Evolutionary conservation across 2,329 filamentous ascomycete genomes (phyloP).

Genomic region (Colletotrichum viniferum): DNA sequence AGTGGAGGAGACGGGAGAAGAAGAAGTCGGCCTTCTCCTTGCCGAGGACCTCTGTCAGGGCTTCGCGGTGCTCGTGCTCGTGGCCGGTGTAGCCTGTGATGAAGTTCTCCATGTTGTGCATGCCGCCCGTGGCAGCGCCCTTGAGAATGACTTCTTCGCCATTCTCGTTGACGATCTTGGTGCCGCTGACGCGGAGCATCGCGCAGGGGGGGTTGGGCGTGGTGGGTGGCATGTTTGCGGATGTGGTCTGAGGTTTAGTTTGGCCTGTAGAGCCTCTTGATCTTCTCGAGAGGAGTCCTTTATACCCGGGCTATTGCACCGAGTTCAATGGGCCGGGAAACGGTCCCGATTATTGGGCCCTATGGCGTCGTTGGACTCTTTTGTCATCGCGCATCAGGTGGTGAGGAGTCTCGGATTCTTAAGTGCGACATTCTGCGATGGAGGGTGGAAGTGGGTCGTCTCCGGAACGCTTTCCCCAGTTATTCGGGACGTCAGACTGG

Average conservation of each 20-base stretch:
- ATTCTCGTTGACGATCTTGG: slow-evolving; percentile 46
- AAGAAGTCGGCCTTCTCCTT: slow-evolving; percentile 63
- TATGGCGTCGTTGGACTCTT: neutral
- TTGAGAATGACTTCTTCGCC: slow-evolving; percentile 50
- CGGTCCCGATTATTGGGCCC: neutral
- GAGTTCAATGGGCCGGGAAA: neutral
- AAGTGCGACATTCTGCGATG: slow-evolving; percentile 14
- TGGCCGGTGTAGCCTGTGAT: slow-evolving; percentile 67
- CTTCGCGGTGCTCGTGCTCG: slow-evolving; percentile 60
- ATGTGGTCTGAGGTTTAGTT: neutral
- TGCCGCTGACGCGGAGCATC: slow-evolving; percentile 34
- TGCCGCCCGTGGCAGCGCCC: slow-evolving; percentile 33
- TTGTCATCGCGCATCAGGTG: neutral
- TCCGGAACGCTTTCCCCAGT: neutral
- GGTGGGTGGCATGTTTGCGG: neutral
- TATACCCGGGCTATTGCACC: neutral
- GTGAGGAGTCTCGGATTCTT: neutral
- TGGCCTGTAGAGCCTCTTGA: neutral
- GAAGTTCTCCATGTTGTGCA: slow-evolving; percentile 62
- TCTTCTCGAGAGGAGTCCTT: neutral
- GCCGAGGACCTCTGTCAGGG: slow-evolving; percentile 58
- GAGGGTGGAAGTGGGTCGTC: neutral
- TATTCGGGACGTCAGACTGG: neutral
- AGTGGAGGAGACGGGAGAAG: slow-evolving; percentile 59
- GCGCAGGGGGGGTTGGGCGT: slow-evolving; percentile 25